phyloP scores from a whole-genome alignment of 1,284 basidiomycete genomes.

The Apiotrichum gracile region DNA sequence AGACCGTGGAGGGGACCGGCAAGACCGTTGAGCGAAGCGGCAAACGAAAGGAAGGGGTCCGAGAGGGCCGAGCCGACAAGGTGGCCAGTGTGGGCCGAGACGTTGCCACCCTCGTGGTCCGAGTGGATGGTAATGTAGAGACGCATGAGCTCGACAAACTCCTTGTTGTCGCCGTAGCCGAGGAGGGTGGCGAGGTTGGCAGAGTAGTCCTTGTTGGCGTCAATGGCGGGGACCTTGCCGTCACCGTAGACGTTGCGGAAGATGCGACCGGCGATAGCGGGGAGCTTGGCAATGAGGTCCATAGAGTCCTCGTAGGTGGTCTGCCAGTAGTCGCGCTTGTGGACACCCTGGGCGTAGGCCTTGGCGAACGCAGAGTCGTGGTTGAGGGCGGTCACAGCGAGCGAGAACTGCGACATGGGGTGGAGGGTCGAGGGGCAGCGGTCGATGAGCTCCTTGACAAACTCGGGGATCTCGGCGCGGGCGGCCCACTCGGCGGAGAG shows the following conservation, averaged over 20 bases:
- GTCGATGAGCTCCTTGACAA: constrained; percentile 89
- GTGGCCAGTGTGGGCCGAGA: constrained; percentile 94
- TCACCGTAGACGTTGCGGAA: constrained; percentile 85
- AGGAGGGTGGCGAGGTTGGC: constrained; percentile 87
- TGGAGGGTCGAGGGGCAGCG: constrained; percentile 87
- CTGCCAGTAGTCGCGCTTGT: constrained; percentile 97
- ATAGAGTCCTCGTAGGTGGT: constrained; percentile 93
- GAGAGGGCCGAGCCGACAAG: constrained; percentile 96
- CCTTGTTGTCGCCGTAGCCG: constrained; percentile 82
- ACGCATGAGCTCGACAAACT: constrained; percentile 90
- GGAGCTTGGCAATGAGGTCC: constrained; percentile 97
- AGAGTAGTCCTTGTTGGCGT: constrained; percentile 84
- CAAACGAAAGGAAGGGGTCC: constrained; percentile 94
- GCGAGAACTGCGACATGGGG: constrained; percentile 93
- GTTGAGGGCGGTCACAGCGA: constrained; percentile 88
- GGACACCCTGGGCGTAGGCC: constrained; percentile 85
- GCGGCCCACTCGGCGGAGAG: constrained; percentile 90
- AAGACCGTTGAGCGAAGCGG: constrained; percentile 89
- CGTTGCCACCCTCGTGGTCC: constrained; percentile 98
- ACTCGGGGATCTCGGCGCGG: constrained; percentile 77
- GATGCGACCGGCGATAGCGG: constrained; percentile 93
- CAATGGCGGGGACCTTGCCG: constrained; percentile 84
- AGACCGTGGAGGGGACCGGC: constrained; percentile 92
- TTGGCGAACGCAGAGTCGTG: constrained; percentile 96
- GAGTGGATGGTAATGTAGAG: constrained; percentile 98